phyloP scores from a whole-genome alignment of 805 yeast species.

The Cyberlindnera maritima region DNA sequence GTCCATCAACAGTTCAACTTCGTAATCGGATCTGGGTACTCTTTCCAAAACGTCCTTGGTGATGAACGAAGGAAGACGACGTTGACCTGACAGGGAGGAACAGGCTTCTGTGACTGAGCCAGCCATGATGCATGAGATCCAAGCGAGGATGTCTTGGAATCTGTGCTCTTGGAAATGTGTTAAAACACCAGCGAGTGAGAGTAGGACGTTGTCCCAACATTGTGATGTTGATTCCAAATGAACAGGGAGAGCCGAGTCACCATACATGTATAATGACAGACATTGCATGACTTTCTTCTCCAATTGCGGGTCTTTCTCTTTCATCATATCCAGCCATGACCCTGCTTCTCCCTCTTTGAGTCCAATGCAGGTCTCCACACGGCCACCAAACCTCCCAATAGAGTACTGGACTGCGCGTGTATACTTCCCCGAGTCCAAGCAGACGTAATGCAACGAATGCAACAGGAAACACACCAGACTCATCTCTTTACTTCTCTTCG shows the following conservation, averaged over 20 bases:
- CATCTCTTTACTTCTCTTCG: slow-evolving; percentile 11
- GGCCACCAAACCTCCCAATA: slow-evolving; percentile 3
- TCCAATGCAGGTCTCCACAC: slow-evolving; percentile 1
- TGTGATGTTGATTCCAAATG: background rate
- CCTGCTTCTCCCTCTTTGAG: background rate
- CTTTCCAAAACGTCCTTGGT: slow-evolving; percentile 37
- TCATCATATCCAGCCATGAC: background rate
- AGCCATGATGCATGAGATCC: slow-evolving; percentile 31
- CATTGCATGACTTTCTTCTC: slow-evolving; percentile 5
- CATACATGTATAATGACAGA: slow-evolving; percentile 13
- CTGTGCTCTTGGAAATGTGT: slow-evolving; percentile 2
- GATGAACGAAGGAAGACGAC: slow-evolving; percentile 38
- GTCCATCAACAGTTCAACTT: slow-evolving; percentile 12
- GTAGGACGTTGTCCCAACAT: slow-evolving; percentile 1
- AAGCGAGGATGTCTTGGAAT: slow-evolving; percentile 11
- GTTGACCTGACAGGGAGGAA: slow-evolving; percentile 28
- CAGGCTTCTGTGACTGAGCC: slow-evolving; percentile 35
- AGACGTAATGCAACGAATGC: slow-evolving; percentile 17
- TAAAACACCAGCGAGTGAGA: slow-evolving; percentile 9
- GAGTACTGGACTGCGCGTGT: slow-evolving; percentile 3
- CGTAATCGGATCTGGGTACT: slow-evolving; percentile 24
- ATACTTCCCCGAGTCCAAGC: slow-evolving; percentile 7
- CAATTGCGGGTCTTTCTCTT: slow-evolving; percentile 1
- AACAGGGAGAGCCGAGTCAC: slow-evolving; percentile 6
- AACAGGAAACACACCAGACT: slow-evolving; percentile 16